Evolutionary conservation across 2,329 filamentous ascomycete species (phyloP), one percentile per base, ranked within the genome.

Genomic region (Ophiobolus disseminans): DNA sequence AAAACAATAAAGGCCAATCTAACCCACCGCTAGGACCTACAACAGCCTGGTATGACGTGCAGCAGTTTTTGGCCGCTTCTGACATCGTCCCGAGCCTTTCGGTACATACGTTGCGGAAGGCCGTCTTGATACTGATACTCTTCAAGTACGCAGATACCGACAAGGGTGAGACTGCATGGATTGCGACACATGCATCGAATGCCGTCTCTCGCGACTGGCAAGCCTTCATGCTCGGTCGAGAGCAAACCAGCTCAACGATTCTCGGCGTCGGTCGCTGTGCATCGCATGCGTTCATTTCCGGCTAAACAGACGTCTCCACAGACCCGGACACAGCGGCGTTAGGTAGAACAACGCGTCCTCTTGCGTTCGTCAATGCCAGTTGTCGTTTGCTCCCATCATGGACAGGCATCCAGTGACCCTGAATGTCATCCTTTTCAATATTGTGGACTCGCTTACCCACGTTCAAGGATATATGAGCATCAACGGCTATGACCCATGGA

Each of bases 1-100:
- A 50, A 40, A 26, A 37, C 43, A 32, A 49, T 42, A 39, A 45
- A 42, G 32, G 37, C 39, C 48, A 55, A 55, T 53, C 48, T 52
- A 43, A 25, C 2, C 38, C 19, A n/a, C 25, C 23, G 17, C 39
- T 32, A 41, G 35, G 19, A 9, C 17, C 20, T 31, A 39, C 40
- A 36, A 23, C 38, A 42, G 39, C 32, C 25, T 26, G 42, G 39
- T 22, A 42, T 48, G 45, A 42, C 45, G 45, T 43, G 45, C 45
- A 48, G 32, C 34, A 13, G 11, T 31, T 22, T 4, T 37, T 14
- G 16, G 17, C 16, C 37, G n/a, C 14, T 37, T 28, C 23, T n/a
- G 23, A 11, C n/a, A 37, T 19, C 8, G 13, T 16, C 31, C 22
- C 30, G 16, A 31, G 19, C 17, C 23, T 26, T 13, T 37, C 20